Conservation (phyloP, 805 yeast genomes). For the Candida chauliodis region DNA sequence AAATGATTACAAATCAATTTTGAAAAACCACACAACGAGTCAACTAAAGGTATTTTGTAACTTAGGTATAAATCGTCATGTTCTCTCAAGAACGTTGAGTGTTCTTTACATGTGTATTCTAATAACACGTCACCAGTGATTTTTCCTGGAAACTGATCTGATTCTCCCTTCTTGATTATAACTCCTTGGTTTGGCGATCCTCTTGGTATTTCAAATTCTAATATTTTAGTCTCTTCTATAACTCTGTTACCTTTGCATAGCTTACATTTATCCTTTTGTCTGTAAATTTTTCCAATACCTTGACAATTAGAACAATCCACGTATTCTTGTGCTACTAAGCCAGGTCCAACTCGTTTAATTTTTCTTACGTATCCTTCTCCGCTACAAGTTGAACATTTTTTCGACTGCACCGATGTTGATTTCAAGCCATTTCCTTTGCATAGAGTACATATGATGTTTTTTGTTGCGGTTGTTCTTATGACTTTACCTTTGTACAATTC, state of each 20-base stretch:
- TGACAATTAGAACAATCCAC: constrained; percentile 65
- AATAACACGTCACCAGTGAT: constrained; percentile 76
- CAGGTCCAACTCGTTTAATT: constrained; percentile 67
- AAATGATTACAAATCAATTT: constrained; percentile 63
- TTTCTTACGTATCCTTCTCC: constrained; percentile 67
- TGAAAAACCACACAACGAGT: constrained; percentile 81
- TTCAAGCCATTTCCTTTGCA: constrained; percentile 81
- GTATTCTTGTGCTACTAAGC: constrained; percentile 61
- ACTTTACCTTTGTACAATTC: constrained; percentile 81
- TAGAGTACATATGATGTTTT: constrained; percentile 65
- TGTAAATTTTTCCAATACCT: constrained; percentile 62
- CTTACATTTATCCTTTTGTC: constrained; percentile 72
- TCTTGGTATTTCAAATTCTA: constrained; percentile 72
- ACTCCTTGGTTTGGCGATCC: constrained; percentile 66
- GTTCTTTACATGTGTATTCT: constrained; percentile 48
- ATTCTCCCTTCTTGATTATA: constrained; percentile 60
- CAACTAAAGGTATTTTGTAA: constrained; percentile 63
- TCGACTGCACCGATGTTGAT: constrained; percentile 46
- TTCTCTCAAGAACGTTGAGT: constrained; percentile 50
- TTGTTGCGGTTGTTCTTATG: constrained; percentile 65
- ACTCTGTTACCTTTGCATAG: constrained; percentile 66
- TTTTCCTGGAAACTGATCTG: constrained; percentile 75
- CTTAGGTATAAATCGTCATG: constrained; percentile 64
- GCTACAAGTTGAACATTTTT: constrained; percentile 62
- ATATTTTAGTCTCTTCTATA: constrained; percentile 60